phyloP scores from a whole-genome alignment of 495 filamentous ascomycete species.

The Penicillium macrosclerotiorum region DNA sequence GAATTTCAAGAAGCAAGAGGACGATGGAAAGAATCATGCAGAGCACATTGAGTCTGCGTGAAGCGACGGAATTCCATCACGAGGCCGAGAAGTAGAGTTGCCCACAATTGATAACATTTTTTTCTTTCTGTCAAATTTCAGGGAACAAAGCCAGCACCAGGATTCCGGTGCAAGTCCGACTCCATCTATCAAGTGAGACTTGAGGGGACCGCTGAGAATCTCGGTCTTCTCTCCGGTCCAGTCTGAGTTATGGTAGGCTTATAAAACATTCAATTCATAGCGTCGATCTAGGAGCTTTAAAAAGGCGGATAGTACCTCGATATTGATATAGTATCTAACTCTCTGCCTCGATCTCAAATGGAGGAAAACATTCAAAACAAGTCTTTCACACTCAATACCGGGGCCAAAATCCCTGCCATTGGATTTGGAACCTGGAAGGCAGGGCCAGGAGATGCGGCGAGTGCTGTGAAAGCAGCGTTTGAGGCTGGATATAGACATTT shows the following conservation, averaged over 20 bases:
- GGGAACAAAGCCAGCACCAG: no score
- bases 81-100: no score
- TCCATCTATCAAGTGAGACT: no score
- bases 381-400: conserved; percentile 63
- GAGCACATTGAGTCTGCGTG: conserved; percentile 17
- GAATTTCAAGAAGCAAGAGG: conserved; percentile 9
- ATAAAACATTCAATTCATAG: background rate
- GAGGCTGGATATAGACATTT: conserved; percentile 55
- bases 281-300: no score
- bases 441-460: conserved; percentile 22
- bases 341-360: background rate
- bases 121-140: no score
- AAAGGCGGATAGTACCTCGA: no score
- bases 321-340: no score
- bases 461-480: conserved; percentile 34
- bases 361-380: conserved; percentile 6
- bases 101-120: no score
- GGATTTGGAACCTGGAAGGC: conserved; percentile 57
- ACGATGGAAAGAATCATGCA: conserved; percentile 10
- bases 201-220: no score
- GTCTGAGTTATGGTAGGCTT: background rate
- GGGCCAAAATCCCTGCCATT: conserved; percentile 61
- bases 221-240: conserved; percentile 15
- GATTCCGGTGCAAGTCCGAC: no score
- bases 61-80: no score